Evolutionary conservation across 768 basidiomycete genomes (phyloP).

Genomic region (Suillus tomentosus): DNA sequence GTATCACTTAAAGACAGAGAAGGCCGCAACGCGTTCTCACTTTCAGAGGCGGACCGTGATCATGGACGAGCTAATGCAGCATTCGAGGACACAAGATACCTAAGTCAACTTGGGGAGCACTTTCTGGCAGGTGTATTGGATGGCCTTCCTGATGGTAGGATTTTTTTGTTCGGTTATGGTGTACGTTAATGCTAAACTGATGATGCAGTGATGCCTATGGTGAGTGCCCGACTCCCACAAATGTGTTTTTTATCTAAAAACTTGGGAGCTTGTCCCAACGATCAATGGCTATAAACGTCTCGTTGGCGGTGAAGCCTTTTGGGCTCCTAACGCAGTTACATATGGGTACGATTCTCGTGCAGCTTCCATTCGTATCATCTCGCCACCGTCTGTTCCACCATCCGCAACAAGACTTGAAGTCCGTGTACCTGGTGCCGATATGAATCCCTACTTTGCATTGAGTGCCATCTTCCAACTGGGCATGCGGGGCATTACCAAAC

Average conservation of each 20-base stretch:
- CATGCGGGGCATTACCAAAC: slow-evolving; percentile 82
- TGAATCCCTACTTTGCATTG: slow-evolving; percentile 90
- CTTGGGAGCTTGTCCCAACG: slow-evolving; percentile 72
- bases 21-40: slow-evolving; percentile 82
- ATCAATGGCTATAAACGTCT: slow-evolving; percentile 98
- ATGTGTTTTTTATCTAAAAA: neutral
- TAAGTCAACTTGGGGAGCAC: slow-evolving; percentile 83
- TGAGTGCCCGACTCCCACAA: slow-evolving; percentile 35
- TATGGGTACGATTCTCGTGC: slow-evolving; percentile 96
- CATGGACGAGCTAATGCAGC: slow-evolving; percentile 69
- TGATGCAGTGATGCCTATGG: slow-evolving; percentile 77
- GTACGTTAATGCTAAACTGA: slow-evolving; percentile 8
- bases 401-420: slow-evolving; percentile 89
- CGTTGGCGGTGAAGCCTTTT: slow-evolving; percentile 90
- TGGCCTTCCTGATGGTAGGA: slow-evolving; percentile 84
- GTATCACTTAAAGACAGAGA: slow-evolving; percentile 73
- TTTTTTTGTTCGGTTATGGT: neutral
- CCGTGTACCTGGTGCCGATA: slow-evolving; percentile 94
- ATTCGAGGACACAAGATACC: slow-evolving; percentile 79
- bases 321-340: slow-evolving; percentile 91
- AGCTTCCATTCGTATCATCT: slow-evolving; percentile 89
- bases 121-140: slow-evolving; percentile 94
- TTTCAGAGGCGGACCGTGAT: slow-evolving; percentile 58
- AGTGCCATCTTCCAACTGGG: slow-evolving; percentile 89
- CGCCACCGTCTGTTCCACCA: slow-evolving; percentile 83